These are phyloP conservation scores for Dacryopinax primogenitus DNA, from an alignment of 768 basidiomycete genomes.

Conservation along the genomic window DNA sequence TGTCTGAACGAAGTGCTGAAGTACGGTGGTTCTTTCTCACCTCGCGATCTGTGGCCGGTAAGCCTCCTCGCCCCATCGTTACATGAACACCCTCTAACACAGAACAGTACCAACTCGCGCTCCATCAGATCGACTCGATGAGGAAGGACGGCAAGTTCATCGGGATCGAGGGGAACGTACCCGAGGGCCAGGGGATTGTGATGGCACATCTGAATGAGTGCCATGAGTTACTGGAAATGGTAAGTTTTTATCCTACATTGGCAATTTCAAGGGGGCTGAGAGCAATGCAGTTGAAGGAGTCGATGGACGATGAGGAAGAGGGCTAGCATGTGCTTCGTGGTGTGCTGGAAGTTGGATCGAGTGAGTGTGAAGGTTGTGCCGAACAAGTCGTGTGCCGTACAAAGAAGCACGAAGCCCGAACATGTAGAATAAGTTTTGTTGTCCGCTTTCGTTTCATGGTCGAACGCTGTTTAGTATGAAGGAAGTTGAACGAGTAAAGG, in stretches of 20 bases:
- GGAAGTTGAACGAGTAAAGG: too few relatives aligned
- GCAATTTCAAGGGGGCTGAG: neutral
- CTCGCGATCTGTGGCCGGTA: slow-evolving; percentile 87
- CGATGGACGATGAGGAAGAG: slow-evolving; percentile 62
- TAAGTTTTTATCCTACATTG: slow-evolving; percentile 25
- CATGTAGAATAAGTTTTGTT: too few relatives aligned
- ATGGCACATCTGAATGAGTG: slow-evolving; percentile 94
- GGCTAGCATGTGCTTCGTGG: slow-evolving; percentile 19
- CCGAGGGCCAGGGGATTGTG: slow-evolving; percentile 92
- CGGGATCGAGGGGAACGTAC: slow-evolving; percentile 73
- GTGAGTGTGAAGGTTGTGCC: too few relatives aligned
- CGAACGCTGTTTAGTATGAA: too few relatives aligned
- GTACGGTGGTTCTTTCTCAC: slow-evolving; percentile 84
- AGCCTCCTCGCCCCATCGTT: slow-evolving; percentile 27
- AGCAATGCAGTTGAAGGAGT: slow-evolving; percentile 51
- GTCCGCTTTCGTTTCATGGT: too few relatives aligned
- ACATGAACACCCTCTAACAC: neutral
- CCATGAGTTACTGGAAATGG: slow-evolving; percentile 92
- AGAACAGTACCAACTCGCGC: slow-evolving; percentile 77
- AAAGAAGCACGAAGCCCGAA: too few relatives aligned
- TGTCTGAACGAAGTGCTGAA: slow-evolving; percentile 92
- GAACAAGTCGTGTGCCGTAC: too few relatives aligned
- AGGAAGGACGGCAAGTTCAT: slow-evolving; percentile 89
- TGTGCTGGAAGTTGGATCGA: too few relatives aligned
- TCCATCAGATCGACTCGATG: slow-evolving; percentile 89